phyloP scores from a whole-genome alignment of 164 flowering plant genomes.

The Magnolia changhungtana region DNA sequence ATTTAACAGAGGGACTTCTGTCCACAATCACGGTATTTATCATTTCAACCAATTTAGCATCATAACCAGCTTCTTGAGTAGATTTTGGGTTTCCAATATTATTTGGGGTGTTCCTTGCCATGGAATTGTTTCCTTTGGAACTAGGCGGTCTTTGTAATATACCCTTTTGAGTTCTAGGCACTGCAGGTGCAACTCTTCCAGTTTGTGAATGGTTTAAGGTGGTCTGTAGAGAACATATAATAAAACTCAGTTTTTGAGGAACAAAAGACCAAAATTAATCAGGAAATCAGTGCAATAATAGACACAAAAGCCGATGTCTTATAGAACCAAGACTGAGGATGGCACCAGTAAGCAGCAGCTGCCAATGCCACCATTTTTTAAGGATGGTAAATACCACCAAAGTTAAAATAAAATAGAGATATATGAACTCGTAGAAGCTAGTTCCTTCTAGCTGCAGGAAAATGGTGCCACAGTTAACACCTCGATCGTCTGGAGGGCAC shows the following conservation, averaged over 20 bases:
- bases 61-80: conserved; percentile 47
- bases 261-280: conserved; percentile 1
- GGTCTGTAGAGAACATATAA: conserved; percentile 33
- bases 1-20: conserved; percentile 92
- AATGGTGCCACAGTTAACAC: no score
- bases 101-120: conserved; percentile 29
- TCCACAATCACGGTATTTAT: conserved; percentile 84
- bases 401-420: no score
- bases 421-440: no score
- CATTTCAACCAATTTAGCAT: conserved; percentile 84
- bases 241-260: background rate
- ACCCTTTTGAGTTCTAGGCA: conserved; percentile 30
- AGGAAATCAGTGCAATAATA: background rate
- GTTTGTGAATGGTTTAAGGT: conserved; percentile 27
- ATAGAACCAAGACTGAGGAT: background rate
- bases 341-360: no score
- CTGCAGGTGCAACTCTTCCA: conserved; percentile 30
- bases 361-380: no score
- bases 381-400: no score
- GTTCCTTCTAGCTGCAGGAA: no score
- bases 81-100: conserved; percentile 38
- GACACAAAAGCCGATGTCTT: background rate
- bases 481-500: no score
- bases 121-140: conserved; percentile 21
- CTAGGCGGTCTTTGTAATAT: conserved; percentile 23